Evolutionary conservation across 768 basidiomycete species (phyloP).

Genomic region (Termitomyces bulborhizus): DNA sequence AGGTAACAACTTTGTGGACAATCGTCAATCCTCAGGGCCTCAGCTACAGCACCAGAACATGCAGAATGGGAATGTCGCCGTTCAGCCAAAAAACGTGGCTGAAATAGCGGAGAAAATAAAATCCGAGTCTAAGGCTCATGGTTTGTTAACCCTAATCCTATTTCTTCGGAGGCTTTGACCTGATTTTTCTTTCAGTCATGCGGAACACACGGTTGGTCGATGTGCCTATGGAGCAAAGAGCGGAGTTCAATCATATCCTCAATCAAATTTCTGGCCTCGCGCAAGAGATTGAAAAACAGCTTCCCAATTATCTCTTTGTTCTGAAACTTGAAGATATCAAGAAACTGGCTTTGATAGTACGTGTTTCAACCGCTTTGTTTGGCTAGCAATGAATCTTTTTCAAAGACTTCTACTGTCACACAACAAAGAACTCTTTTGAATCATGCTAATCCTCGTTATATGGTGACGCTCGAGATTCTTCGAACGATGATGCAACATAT

Average conservation of each 20-base stretch:
- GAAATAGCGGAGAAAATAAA: conserved; percentile 9
- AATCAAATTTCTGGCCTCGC: conserved; percentile 42
- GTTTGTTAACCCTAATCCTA: conserved; percentile 2
- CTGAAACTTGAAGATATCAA: conserved; percentile 47
- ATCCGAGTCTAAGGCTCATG: not conserved
- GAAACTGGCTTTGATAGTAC: conserved; percentile 49
- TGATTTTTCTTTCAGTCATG: conserved; percentile 22
- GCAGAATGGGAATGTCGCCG: conserved; percentile 3
- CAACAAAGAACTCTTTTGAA: conserved; percentile 37
- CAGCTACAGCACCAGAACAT: conserved; percentile 16
- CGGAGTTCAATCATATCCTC: conserved; percentile 44
- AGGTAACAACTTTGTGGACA: conserved; percentile 14
- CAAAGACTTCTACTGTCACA: conserved; percentile 36
- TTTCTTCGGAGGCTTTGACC: not conserved
- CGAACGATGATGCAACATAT: conserved; percentile 31
- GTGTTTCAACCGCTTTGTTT: conserved; percentile 17
- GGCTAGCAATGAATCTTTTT: conserved; percentile 4
- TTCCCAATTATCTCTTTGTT: conserved; percentile 40
- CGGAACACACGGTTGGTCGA: conserved; percentile 27
- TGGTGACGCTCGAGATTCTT: conserved; percentile 32
- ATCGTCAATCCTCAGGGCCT: conserved; percentile 11
- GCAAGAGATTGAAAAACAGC: conserved; percentile 42
- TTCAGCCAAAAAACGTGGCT: not conserved
- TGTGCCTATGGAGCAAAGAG: conserved; percentile 46
- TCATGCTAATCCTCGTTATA: conserved; percentile 33